A percentile compares a stretch with the other conserved stretches of the same genome.
Conservation (phyloP, 441 rosid species). For the Syzygium malaccense region DNA sequence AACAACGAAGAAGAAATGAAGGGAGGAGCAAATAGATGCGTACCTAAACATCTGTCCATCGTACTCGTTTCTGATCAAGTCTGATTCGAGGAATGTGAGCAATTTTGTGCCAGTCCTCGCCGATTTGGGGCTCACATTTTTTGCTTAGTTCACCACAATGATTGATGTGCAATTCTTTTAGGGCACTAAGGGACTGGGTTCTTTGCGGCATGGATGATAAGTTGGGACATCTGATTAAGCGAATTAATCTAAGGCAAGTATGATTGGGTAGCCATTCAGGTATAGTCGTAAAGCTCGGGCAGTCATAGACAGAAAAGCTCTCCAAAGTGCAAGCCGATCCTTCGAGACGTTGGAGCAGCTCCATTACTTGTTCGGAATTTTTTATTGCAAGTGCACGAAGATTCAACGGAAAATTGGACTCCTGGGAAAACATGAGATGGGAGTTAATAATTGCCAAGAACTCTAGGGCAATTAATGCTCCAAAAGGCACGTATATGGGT, state of each 20-base stretch:
- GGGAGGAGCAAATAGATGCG: neutral
- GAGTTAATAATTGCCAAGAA: neutral
- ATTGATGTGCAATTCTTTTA: rapidly evolving
- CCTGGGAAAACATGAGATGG: neutral
- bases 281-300: rapidly evolving
- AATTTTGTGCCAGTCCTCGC: neutral
- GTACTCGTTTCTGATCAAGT: neutral
- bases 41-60: neutral
- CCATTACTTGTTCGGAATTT: neutral
- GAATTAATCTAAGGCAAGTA: neutral
- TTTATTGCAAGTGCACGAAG: neutral
- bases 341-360: neutral
- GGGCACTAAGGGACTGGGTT: rapidly evolving
- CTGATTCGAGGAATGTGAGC: neutral
- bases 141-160: neutral
- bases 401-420: neutral
- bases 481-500: neutral
- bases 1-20: neutral
- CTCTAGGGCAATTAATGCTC: neutral
- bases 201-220: neutral
- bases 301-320: neutral
- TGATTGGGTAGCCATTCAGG: neutral
- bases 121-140: neutral
- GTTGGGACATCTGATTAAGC: neutral
- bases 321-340: neutral